phyloP scores from a whole-genome alignment of 2,329 filamentous ascomycete genomes.

The Apiospora sp. region DNA sequence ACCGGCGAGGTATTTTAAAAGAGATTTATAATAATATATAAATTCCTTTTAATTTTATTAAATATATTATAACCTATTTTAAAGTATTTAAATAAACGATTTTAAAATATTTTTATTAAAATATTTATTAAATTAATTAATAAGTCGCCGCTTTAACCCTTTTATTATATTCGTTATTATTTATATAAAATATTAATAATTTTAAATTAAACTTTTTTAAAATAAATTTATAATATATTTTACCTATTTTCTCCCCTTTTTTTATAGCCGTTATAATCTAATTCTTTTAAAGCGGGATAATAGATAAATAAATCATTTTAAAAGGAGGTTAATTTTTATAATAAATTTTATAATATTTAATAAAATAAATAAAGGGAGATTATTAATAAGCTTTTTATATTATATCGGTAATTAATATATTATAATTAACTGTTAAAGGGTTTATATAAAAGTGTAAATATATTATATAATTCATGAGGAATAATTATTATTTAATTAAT shows the following conservation, averaged over 20 bases:
- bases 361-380: neutral
- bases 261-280: neutral
- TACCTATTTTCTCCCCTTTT: neutral
- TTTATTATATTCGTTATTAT: neutral
- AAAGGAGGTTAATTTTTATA: neutral
- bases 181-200: neutral
- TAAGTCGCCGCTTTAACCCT: neutral
- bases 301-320: neutral
- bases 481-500: neutral
- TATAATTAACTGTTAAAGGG: neutral
- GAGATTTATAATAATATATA: neutral
- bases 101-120: no score
- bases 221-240: neutral
- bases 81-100: no score
- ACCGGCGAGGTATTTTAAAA: neutral
- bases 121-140: no score
- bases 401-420: neutral
- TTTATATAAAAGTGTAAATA: neutral
- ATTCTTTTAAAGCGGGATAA: neutral
- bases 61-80: neutral
- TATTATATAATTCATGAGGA: neutral
- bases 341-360: neutral
- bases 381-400: neutral
- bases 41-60: neutral
- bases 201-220: neutral